Evolutionary conservation across 163 green algal species (phyloP), one percentile per base, ranked within the genome.

Genomic region (Prototheca cutis): DNA sequence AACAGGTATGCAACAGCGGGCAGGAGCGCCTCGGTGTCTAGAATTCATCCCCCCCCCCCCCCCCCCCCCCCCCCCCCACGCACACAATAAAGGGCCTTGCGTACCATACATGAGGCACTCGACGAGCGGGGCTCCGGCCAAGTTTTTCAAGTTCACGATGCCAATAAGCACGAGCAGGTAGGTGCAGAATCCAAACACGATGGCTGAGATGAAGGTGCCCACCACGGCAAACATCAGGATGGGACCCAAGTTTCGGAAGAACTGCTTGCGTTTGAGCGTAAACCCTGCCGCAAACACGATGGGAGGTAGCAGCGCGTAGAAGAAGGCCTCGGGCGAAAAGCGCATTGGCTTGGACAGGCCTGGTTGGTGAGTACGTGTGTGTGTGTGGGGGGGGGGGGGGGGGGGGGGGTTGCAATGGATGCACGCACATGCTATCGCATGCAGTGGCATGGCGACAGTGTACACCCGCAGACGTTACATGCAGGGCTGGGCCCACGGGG

Each of bases 291-390:
- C 63, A 61, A 83, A 86, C 6, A 87, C 76, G 31, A 87, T 85
- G 36, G 80, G 80, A 21, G 80, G 80, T 15, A 87, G 70, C 27
- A 87, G 62, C 4, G 66, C 77, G 40, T 82, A 85, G 63, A 87
- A 87, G 57, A 87, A 87, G 29, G 68, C 70, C 3, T 40, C 66
- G 39, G 78, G 69, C 2, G 60, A 74, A 52, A 85, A 85, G 19
- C 63, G 58, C 42, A 85, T 55, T 18, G 69, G 61, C 34, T 66
- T 23, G n/a, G 65, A 40, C 32, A 82, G 51, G 42, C 75, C 70
- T 58, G 65, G 31, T 17, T 3, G 8, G 24, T 19, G 45, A 10
- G 31, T n/a, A n/a, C n/a, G n/a, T n/a, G n/a, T n/a, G n/a, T n/a
- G n/a, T n/a, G n/a, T n/a, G n/a, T n/a, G n/a, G n/a, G n/a, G n/a